A percentile compares a stretch with the other conserved stretches of the same genome.
Evolutionary conservation across 1,284 basidiomycete genomes (phyloP).

Genomic region (Hymenochaete sp.): DNA sequence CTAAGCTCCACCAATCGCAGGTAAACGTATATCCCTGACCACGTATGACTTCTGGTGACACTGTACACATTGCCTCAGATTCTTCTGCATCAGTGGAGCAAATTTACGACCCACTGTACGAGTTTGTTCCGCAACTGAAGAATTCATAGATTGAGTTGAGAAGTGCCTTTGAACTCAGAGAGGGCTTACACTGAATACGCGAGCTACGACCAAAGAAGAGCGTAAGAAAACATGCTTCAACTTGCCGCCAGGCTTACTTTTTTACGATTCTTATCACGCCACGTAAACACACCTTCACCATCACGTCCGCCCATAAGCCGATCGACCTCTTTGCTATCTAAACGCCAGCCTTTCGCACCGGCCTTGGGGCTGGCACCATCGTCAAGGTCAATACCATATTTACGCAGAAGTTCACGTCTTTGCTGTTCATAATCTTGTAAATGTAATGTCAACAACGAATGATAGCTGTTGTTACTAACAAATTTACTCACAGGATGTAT

Average conservation of each 20-base stretch:
- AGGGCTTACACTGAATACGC: slow-evolving; percentile 83
- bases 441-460: neutral
- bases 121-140: slow-evolving; percentile 76
- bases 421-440: slow-evolving; percentile 89
- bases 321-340: slow-evolving; percentile 74
- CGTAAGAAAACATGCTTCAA: neutral
- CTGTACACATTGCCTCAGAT: slow-evolving; percentile 34
- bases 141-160: slow-evolving; percentile 14
- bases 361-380: slow-evolving; percentile 59
- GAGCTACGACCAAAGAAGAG: slow-evolving; percentile 39
- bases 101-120: slow-evolving; percentile 66
- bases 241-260: slow-evolving; percentile 41
- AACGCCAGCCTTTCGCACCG: slow-evolving; percentile 58
- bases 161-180: neutral
- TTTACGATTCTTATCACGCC: slow-evolving; percentile 87
- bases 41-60: slow-evolving; percentile 94
- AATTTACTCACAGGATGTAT: slow-evolving; percentile 77
- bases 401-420: slow-evolving; percentile 78
- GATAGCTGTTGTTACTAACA: too few relatives aligned
- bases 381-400: slow-evolving; percentile 92
- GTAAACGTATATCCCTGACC: slow-evolving; percentile 89
- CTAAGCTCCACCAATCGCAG: slow-evolving; percentile 98
- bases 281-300: slow-evolving; percentile 79
- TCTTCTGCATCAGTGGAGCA: neutral
- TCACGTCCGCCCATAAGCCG: slow-evolving; percentile 70